Evolutionary conservation across 1,284 basidiomycete species (phyloP), one percentile per base, ranked within the genome.

Genomic region (Puccinia brachypodii): DNA sequence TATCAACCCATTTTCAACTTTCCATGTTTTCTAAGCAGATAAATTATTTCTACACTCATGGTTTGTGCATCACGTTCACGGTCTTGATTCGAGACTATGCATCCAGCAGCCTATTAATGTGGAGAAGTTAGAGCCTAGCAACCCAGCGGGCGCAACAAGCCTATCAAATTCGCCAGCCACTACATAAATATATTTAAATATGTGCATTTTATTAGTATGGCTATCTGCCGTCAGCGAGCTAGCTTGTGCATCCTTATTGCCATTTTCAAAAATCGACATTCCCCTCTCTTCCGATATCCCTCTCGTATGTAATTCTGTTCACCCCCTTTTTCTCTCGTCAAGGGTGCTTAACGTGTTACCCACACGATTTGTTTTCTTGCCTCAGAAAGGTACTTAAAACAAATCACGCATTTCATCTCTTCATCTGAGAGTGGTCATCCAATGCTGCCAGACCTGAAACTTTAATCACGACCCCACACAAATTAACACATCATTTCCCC

Each of bases 391-490:
- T 7, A 53, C 14, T 19, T 19, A 53, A 53, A 53, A 53, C 8
- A 53, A 53, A 56, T 56, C 53, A 56, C 53, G 53, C 2, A 22
- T 56, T 56, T 56, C 28, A 56, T 56, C 53, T 25, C 11, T 56
- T 56, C n/a, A 56, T 56, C 50, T 25, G 1, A 56, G 53, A 56
- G n/a, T 25, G 53, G 53, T 11, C 53, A 56, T 6, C n/a, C 53
- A 56, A 8, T 25, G 50, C 50, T 25, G n/a, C 53, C 53, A 56
- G 28, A 56, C 53, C 2, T 56, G 53, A 11, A 56, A 56, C 53
- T 56, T 25, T 56, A 56, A 56, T 56, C 53, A 56, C 53, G 53
- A 56, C 53, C 53, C 53, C 53, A 56, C 53, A 56, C n/a, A n/a
- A 44, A 44, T 44, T 8, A 7, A 44, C 16, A 44, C 42, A 44